Evolutionary conservation across 805 yeast genomes (phyloP), one percentile per base, ranked within the genome.

Genomic region (Candida quercuum): DNA sequence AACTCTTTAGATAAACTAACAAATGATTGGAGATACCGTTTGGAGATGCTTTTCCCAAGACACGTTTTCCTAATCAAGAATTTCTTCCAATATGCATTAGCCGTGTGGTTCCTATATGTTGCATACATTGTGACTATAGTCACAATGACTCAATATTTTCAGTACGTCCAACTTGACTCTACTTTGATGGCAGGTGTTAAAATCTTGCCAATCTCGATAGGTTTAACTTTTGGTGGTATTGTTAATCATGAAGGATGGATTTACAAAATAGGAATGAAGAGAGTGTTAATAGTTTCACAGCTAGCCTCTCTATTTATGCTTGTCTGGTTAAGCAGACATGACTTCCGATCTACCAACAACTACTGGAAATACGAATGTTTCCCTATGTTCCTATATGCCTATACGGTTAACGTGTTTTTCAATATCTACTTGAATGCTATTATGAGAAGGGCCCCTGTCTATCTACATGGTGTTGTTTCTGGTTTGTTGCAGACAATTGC

Each of bases 391-490:
- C 40, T 54, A 18, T 33, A 40, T 33, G 64, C 61, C 7, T 38
- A 41, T 22, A 57, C 59, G 1, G 39, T 46, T 1, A 64, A 63
- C 26, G 34, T 58, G 3, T 66, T 54, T 41, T 64, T 60, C 45
- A 52, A 62, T 21, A 55, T 62, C 3, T 66, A 58, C 35, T 37
- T 60, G 28, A 60, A 54, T 23, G 54, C 60, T 4, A 46, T 64
- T 8, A 48, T 56, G 41, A 32, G 54, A 31, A 35, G 55, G 16
- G 59, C 71, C 7, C 72, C 74, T 0, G 34, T 49, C 5, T 60
- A 63, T 35, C 41, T 63, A 14, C 71, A 67, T 36, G 71, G 69
- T 15, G 58, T 62, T 23, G 65, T 66, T 4, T 40, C 63, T 7
- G 72, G 68, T 2, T 42, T 66, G 6, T 49, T 56, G 25, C 63